phyloP scores from a whole-genome alignment of 2,329 filamentous ascomycete genomes.

The Grosmannia clavigera region DNA sequence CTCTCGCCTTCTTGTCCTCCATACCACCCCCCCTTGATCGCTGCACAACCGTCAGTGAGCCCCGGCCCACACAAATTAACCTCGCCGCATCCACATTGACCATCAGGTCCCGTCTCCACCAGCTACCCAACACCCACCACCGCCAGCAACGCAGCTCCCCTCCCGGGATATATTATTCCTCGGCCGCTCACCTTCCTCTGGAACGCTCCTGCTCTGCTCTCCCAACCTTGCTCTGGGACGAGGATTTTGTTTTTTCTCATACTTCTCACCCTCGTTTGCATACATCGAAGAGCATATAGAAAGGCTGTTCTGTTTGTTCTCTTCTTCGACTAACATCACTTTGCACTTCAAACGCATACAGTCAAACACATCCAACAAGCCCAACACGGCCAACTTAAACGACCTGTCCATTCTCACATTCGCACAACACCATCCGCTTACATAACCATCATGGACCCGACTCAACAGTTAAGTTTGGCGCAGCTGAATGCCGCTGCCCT shows the following conservation, averaged over 20 bases:
- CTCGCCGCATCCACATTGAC: constrained; percentile 9
- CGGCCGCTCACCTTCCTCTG: constrained; percentile 10
- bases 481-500: constrained; percentile 62
- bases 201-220: not conserved
- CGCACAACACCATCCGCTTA: not conserved
- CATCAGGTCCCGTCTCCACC: constrained; percentile 3
- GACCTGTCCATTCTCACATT: not conserved
- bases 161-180: constrained; percentile 12
- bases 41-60: constrained; percentile 2
- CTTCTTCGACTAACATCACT: not conserved
- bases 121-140: constrained; percentile 4
- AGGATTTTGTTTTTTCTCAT: not conserved
- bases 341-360: not conserved
- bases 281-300: not conserved
- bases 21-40: not conserved
- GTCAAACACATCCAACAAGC: not conserved
- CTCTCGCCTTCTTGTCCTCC: not conserved
- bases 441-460: constrained; percentile 26
- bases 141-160: constrained; percentile 8
- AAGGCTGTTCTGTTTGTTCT: not conserved
- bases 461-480: constrained; percentile 33
- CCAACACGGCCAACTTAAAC: not conserved
- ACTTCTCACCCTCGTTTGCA: not conserved
- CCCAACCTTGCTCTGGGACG: constrained; percentile 2
- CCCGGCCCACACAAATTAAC: constrained; percentile 10